Evolutionary conservation across 257 asterid genomes (phyloP).

Genomic region (Rauvolfia tetraphylla): DNA sequence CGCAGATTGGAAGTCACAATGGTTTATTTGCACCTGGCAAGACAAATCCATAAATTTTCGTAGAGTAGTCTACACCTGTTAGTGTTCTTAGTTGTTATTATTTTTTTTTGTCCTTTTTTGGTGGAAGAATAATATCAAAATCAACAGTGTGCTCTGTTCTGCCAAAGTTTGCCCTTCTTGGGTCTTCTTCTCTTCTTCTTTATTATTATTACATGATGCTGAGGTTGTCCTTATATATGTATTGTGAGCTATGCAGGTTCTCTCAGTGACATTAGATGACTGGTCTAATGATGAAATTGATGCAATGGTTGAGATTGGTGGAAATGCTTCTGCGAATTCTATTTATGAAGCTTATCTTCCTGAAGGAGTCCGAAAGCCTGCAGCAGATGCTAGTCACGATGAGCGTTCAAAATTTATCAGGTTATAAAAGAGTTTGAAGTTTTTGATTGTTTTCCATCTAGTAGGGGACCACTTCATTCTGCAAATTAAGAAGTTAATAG

Average conservation of each 20-base stretch:
- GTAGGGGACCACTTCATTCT: background rate
- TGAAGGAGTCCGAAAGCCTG: conserved; percentile 77
- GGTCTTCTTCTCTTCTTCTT: background rate
- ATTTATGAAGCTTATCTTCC: conserved; percentile 95
- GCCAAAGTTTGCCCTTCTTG: background rate
- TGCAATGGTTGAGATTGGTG: conserved; percentile 91
- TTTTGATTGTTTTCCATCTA: background rate
- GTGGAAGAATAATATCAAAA: background rate
- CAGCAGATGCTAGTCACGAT: conserved; percentile 72
- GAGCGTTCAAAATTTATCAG: conserved; percentile 78
- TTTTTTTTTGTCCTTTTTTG: background rate
- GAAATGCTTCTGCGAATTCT: conserved; percentile 94
- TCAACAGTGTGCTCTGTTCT: background rate
- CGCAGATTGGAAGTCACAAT: background rate
- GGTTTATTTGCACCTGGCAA: background rate
- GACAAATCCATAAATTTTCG: background rate
- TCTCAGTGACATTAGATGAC: conserved; percentile 95
- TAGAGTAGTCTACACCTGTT: background rate
- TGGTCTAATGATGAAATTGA: conserved; percentile 95
- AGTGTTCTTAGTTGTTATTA: background rate
- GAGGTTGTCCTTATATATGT: background rate
- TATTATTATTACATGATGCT: background rate
- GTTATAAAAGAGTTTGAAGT: conserved; percentile 28
- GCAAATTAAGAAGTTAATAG: background rate
- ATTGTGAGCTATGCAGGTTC: conserved; percentile 51